Conservation (phyloP, 495 filamentous ascomycete genomes). For the Penicillium angulare region DNA sequence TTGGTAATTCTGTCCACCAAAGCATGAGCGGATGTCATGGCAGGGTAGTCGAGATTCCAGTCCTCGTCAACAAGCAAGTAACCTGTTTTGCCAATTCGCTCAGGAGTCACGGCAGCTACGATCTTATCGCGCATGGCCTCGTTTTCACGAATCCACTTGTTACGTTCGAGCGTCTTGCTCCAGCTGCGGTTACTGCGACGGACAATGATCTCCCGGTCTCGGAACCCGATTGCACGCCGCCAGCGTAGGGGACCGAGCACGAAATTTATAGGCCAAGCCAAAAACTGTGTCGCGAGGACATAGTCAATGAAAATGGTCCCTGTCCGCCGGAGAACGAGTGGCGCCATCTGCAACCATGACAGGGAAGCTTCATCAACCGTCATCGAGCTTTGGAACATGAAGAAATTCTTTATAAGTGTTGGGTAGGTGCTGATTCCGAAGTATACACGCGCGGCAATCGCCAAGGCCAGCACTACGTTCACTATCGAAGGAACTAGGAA, state of each 20-base stretch:
- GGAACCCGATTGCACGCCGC: slow-evolving; percentile 69
- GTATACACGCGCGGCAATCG: slow-evolving; percentile 62
- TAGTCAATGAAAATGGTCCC: slow-evolving; percentile 68
- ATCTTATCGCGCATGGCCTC: slow-evolving; percentile 49
- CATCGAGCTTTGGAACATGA: slow-evolving; percentile 59
- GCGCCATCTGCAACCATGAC: slow-evolving; percentile 47
- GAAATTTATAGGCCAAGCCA: slow-evolving; percentile 76
- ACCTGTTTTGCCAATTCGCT: slow-evolving; percentile 69
- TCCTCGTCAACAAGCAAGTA: slow-evolving; percentile 73
- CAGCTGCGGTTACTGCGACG: slow-evolving; percentile 55
- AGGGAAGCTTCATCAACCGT: slow-evolving; percentile 55
- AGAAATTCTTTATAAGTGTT: slow-evolving; percentile 53
- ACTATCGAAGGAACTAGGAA: slow-evolving; percentile 70
- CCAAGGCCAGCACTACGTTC: slow-evolving; percentile 58
- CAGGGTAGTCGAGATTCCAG: slow-evolving; percentile 78
- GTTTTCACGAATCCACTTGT: slow-evolving; percentile 46
- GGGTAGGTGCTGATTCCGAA: slow-evolving; percentile 65
- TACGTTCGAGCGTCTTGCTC: slow-evolving; percentile 38
- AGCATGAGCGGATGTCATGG: slow-evolving; percentile 66
- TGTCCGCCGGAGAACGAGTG: slow-evolving; percentile 52
- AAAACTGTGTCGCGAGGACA: slow-evolving; percentile 63
- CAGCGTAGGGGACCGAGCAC: slow-evolving; percentile 62
- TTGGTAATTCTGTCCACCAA: slow-evolving; percentile 51
- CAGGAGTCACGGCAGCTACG: slow-evolving; percentile 61
- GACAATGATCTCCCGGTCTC: slow-evolving; percentile 70